Percentiles rank a stretch among this genome's conserved stretches.
These are phyloP conservation scores for Psidium friedrichsthalianum DNA, from an alignment of 345 rosid genomes.

Conservation along the genomic window DNA sequence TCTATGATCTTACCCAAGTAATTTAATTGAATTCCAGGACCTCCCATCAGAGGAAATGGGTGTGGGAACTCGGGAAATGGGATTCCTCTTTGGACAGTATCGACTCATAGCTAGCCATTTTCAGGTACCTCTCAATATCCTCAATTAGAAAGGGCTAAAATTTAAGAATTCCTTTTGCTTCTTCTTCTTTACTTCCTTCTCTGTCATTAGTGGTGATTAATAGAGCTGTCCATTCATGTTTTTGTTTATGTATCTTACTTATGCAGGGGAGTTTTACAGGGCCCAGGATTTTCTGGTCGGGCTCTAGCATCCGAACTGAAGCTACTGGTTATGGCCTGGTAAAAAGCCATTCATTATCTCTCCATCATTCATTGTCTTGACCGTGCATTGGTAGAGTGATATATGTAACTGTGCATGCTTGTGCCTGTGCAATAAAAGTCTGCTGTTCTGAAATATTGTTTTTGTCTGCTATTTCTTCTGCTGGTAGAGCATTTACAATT, in stretches of 20 bases:
- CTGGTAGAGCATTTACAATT: too few species aligned
- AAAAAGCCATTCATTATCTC: too few species aligned
- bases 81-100: conserved; percentile 93
- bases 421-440: too few species aligned
- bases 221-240: conserved; percentile 17
- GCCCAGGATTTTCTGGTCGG: too few species aligned
- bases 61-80: conserved; percentile 98
- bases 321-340: too few species aligned
- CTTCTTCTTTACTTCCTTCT: background rate
- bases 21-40: conserved; percentile 36
- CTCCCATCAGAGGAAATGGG: conserved; percentile 99
- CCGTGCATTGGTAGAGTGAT: too few species aligned
- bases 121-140: conserved; percentile 45
- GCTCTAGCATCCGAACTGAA: too few species aligned
- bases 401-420: too few species aligned
- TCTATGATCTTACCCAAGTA: too few species aligned
- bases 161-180: background rate
- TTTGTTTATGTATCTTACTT: conserved; percentile 42
- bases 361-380: too few species aligned
- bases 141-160: background rate
- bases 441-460: too few species aligned
- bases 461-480: too few species aligned
- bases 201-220: background rate
- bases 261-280: background rate
- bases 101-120: conserved; percentile 89